Evolutionary conservation across 2,329 filamentous ascomycete species (phyloP), one percentile per base, ranked within the genome.

Genomic region (Xylaria sp.): DNA sequence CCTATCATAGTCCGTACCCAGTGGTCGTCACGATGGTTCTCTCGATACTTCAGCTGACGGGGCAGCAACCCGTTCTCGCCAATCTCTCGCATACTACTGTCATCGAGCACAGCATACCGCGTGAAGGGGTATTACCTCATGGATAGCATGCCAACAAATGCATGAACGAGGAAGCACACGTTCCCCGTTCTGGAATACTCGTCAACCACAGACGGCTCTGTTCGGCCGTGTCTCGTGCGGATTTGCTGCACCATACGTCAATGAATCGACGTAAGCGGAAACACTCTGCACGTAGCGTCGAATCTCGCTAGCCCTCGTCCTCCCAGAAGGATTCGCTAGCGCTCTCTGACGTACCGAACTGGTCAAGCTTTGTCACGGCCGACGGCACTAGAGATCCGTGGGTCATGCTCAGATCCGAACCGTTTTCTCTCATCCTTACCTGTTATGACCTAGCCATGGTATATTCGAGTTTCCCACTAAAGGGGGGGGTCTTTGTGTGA

Each of bases 391-490:
- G 23, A 63, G 28, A 52, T 31, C 66, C 66, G 37, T 52, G 28
- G 61, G 50, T 50, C 34, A 28, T 34, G 44, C 50, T 65, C 28
- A 63, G 69, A 65, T 51, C 62, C 54, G 57, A 69, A 57, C 66
- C 58, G 67, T 66, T 69, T 59, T 52, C 56, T 34, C 59, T 46
- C 44, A 48, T 60, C 69, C 31, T 63, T 69, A 23, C 61, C 60
- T n/a, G 44, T 41, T 68, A 23, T 56, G 28, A 60, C 68, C 66
- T 52, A 28, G 18, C 9, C 12, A 51, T 50, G 62, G 57, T 25
- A 65, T 55, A 25, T 44, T 54, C 41, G 41, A 1, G 20, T 48
- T 59, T 46, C 8, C 41, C 51, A 23, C 8, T 15, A 25, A 25
- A 34, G 59, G 51, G 28, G 28, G 28, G 28, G 28, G 1, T 2